Conservation (phyloP, 2,329 filamentous ascomycete species). For the Aspergillus aculeatinus region DNA sequence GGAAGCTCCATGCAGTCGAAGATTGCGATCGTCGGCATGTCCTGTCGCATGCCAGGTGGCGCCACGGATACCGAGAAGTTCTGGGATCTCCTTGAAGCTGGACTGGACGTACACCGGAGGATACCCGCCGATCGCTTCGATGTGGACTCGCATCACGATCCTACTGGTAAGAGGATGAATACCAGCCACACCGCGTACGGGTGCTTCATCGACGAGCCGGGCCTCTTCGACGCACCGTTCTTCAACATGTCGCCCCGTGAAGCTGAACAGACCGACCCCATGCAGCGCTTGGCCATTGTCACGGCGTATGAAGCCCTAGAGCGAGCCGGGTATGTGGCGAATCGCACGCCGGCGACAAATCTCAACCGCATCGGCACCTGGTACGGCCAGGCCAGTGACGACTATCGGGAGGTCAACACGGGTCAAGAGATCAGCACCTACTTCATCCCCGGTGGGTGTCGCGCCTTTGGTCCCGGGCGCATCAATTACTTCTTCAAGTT, state of each 20-base stretch:
- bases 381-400: constrained; percentile 68
- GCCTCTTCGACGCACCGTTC: constrained; percentile 40
- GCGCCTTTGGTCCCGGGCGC: constrained; percentile 60
- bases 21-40: too few relatives aligned
- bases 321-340: constrained; percentile 71
- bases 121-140: too few relatives aligned
- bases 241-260: constrained; percentile 60
- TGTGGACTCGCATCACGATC: constrained; percentile 16
- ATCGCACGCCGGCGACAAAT: constrained; percentile 53
- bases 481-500: constrained; percentile 78
- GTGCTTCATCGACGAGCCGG: constrained; percentile 40
- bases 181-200: constrained; percentile 25
- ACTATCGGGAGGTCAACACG: constrained; percentile 65
- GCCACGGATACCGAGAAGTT: too few relatives aligned
- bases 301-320: constrained; percentile 79
- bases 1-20: background rate
- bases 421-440: constrained; percentile 68
- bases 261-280: constrained; percentile 76
- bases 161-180: constrained; percentile 30
- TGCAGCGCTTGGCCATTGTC: constrained; percentile 72
- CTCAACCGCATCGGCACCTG: constrained; percentile 69
- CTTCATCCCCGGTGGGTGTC: constrained; percentile 62
- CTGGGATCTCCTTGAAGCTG: too few relatives aligned
- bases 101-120: too few relatives aligned
- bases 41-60: too few relatives aligned